Base-by-base conservation (phyloP, 768 basidiomycete species). In the Nevesoporus exiguus region DNA sequence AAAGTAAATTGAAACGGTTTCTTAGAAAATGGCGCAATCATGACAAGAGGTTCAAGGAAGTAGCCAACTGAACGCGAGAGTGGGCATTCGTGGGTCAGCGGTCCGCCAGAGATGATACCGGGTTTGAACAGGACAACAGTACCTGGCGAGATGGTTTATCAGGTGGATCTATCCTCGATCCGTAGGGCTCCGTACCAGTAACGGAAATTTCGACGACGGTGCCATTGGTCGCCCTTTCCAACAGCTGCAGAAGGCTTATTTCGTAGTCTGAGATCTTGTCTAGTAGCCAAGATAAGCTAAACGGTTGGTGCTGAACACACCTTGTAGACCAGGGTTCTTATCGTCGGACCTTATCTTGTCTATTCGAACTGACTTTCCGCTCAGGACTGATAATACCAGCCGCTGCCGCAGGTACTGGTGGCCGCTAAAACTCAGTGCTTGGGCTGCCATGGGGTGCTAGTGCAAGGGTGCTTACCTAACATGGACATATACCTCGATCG, bases 131-230 rank as follows among this genome's bases (percentile, higher is more conserved):
- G 77, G 59, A 99, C 77, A 3, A 93, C 84, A 49, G 96, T 98
- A 77, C 95, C 93, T 94, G 11, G 33, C 13, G 33, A 24, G 17
- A 11, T 30, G 46, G 40, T n/a, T 37, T 46, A 48, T 54, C 37
- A 52, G 33, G 46, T 8, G 39, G 43, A 51, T 47, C 40, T 8
- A 40, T 22, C 7, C 24, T 40, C 19, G 15, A 30, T 11, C 49
- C 30, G n/a, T 44, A n/a, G 3, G 36, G 7, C 10, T 60, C 17
- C 81, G 51, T 59, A 88, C 94, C 96, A 21, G 97, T 98, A 7
- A 95, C 87, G 2, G 93, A 96, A 48, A 99, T 98, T 69, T 98
- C 97, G 56, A 98, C 89, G 27, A 91, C 74, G 6, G 91, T 91
- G 2, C 96, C 97, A 77, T 98, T 98, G 3, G 93, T 95, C 4